Evolutionary conservation across 2,329 filamentous ascomycete species (phyloP).

Genomic region (Cladosporium halotolerans): DNA sequence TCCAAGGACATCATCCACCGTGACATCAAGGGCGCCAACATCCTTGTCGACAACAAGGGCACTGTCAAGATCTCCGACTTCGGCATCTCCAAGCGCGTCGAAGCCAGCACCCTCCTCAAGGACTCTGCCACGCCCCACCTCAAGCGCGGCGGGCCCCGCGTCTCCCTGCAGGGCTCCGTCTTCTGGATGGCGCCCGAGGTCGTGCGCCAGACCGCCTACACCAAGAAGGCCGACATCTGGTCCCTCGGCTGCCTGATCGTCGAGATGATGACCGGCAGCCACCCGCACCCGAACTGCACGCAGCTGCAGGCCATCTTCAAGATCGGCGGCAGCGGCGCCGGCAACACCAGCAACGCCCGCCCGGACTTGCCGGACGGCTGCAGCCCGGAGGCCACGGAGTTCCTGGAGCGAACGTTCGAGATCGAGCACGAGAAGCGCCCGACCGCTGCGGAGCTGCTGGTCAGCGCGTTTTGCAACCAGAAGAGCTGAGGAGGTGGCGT

Average conservation of each 20-base stretch:
- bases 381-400: conserved; percentile 74
- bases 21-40: conserved; percentile 98
- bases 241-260: conserved; percentile 93
- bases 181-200: conserved; percentile 99
- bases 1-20: conserved; percentile 94
- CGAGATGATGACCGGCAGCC: conserved; percentile 97
- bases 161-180: conserved; percentile 89
- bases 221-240: conserved; percentile 98
- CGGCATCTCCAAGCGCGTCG: conserved; percentile 95
- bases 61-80: conserved; percentile 99
- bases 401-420: conserved; percentile 86
- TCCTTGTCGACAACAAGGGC: conserved; percentile 97
- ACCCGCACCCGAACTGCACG: conserved; percentile 94
- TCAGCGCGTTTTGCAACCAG: conserved; percentile 59
- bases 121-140: conserved; percentile 26
- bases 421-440: conserved; percentile 89
- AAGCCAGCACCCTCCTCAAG: conserved; percentile 73
- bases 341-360: conserved; percentile 51
- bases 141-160: conserved; percentile 52
- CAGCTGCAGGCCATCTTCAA: conserved; percentile 98
- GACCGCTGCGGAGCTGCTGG: conserved; percentile 82
- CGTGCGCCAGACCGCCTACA: conserved; percentile 95
- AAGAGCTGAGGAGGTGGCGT: conserved; percentile 1
- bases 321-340: conserved; percentile 69
- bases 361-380: conserved; percentile 84